These are phyloP conservation scores for Rubus parviflorus DNA, from an alignment of 306 rosid species.

Conservation along the genomic window DNA sequence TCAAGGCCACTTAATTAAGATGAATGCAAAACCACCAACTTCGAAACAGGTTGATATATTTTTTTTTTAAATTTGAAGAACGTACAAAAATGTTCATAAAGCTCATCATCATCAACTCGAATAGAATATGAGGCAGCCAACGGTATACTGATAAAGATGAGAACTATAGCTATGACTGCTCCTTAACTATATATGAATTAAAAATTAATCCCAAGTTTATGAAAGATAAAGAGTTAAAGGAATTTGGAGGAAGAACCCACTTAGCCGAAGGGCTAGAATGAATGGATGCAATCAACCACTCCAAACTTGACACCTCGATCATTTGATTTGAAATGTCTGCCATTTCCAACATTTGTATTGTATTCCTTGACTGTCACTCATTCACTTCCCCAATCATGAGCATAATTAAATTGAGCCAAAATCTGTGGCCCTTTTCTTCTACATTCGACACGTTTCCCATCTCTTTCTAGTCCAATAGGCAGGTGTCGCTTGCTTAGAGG, in stretches of 20 bases:
- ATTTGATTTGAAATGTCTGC: constrained; percentile 25
- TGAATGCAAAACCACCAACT: not conserved
- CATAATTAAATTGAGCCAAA: not conserved
- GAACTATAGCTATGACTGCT: constrained; percentile 3
- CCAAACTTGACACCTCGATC: constrained; percentile 21
- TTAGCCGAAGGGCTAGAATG: constrained; percentile 1
- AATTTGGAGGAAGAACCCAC: constrained; percentile 15
- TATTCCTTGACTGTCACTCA: constrained; percentile 6
- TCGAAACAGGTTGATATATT: not conserved
- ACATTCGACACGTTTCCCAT: constrained; percentile 9
- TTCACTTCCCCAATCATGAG: constrained; percentile 11
- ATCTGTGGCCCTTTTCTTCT: not conserved
- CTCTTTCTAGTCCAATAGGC: not conserved
- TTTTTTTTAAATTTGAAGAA: not conserved
- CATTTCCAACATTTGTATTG: not conserved
- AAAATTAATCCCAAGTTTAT: no score
- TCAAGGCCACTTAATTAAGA: not conserved
- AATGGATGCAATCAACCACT: constrained; percentile 22
- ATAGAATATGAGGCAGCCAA: not conserved
- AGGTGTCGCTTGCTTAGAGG: constrained; percentile 7
- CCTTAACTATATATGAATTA: not conserved
- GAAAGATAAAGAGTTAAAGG: not conserved
- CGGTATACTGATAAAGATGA: not conserved
- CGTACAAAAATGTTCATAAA: not conserved
- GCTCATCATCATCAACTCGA: not conserved